Evolutionary conservation across 2,329 filamentous ascomycete species (phyloP), one percentile per base, ranked within the genome.

Genomic region (Curvularia sp.): DNA sequence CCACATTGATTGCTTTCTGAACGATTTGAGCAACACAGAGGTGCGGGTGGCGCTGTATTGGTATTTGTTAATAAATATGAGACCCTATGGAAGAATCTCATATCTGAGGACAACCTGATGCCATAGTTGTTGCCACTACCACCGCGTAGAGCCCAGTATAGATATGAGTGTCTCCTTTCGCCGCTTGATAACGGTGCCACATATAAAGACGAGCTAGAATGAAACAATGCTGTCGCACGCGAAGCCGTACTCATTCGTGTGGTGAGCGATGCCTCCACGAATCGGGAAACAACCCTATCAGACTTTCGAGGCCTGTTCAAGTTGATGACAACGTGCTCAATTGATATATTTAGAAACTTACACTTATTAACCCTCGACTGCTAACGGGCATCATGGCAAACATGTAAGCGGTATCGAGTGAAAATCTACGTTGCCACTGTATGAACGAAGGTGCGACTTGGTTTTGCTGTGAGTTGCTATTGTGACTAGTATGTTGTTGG

Each of bases 361-460:
- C 67, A 12, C 73, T 62, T 20, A 81, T 35, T 80, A 80, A 43
- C 78, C 76, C 52, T 78, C 80, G 8, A 81, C 72, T 1, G 79
- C 78, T 55, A 81, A 80, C 74, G 67, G 68, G 52, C 26, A 28
- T 28, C 26, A 28, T 28, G 26, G 6, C 8, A 28, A 4, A 28
- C 1, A 4, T 8, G 26, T 8, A 28, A 28, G 5, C 26, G 6
- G 5, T 28, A 28, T 4, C 6, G 26, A 6, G 26, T 6, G 1
- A 1, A 8, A 28, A 8, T 8, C 6, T 28, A 1, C 26, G 1
- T 6, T 2, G 6, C 26, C 8, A 28, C 26, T 28, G 26, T 28
- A 8, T 5, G 22, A 24, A 4, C 6, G 5, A 8, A 28, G 5
- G 26, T 8, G 8, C 68, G 66, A 1, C 51, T 28, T 5, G 65